Conservation (phyloP, 2,329 filamentous ascomycete genomes). For the Alternaria arbusti region DNA sequence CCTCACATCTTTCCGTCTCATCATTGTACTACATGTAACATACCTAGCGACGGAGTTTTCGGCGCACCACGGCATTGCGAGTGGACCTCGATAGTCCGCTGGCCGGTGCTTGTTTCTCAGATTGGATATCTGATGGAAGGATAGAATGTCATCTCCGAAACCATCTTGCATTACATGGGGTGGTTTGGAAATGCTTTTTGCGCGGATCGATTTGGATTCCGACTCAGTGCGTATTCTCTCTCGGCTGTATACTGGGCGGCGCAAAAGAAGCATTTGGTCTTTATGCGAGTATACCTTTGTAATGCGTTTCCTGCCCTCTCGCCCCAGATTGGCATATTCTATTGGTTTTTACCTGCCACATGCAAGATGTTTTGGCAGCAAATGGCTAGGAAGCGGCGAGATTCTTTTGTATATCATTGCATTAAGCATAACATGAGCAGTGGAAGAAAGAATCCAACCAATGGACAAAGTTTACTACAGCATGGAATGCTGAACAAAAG, state of each 20-base stretch:
- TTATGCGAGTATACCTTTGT: constrained; percentile 27
- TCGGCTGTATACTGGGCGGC: constrained; percentile 10
- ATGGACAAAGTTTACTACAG: neutral
- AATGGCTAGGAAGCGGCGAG: neutral
- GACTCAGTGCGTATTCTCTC: neutral
- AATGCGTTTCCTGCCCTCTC: constrained; percentile 25
- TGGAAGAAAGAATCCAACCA: neutral
- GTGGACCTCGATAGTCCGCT: constrained; percentile 8
- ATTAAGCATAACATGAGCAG: neutral
- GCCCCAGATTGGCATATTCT: constrained; percentile 8
- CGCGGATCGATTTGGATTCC: constrained; percentile 13
- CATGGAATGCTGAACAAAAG: neutral
- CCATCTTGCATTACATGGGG: constrained; percentile 31
- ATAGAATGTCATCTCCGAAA: constrained; percentile 30
- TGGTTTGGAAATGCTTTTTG: neutral
- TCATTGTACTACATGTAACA: constrained; percentile 33
- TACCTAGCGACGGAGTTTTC: constrained; percentile 43
- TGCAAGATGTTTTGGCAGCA: neutral
- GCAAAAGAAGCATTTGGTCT: constrained; percentile 8
- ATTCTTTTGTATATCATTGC: constrained; percentile 17
- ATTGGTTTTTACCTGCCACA: neutral
- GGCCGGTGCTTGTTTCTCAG: constrained; percentile 11
- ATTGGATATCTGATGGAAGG: constrained; percentile 29
- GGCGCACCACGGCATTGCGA: constrained; percentile 20
- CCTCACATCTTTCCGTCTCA: constrained; percentile 9